phyloP scores from a whole-genome alignment of 768 basidiomycete species.

The Mycena latifolia region DNA sequence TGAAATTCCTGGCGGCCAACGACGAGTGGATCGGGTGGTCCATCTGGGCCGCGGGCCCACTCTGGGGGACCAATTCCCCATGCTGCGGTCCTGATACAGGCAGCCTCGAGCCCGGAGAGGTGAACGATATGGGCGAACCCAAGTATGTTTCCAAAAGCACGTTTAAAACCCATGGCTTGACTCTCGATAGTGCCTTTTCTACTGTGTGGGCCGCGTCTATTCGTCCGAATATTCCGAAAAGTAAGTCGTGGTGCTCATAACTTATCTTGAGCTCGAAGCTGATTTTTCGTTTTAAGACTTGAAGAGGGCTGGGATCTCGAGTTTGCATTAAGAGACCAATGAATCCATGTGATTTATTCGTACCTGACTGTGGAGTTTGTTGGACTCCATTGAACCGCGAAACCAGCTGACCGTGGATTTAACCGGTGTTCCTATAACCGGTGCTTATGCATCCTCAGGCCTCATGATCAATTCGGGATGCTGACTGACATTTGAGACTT shows the following conservation, averaged over 20 bases:
- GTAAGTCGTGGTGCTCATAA: conserved; percentile 24
- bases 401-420: too few relatives aligned
- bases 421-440: too few relatives aligned
- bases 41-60: conserved; percentile 62
- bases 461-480: too few relatives aligned
- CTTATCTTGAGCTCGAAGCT: too few relatives aligned
- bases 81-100: conserved; percentile 60
- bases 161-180: neutral
- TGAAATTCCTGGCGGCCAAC: conserved; percentile 54
- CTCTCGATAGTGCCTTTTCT: conserved; percentile 46
- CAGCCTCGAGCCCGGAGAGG: conserved; percentile 56
- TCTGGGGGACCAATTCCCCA: conserved; percentile 57
- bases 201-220: conserved; percentile 53
- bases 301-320: conserved; percentile 36
- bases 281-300: conserved; percentile 22
- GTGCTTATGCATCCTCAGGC: too few relatives aligned
- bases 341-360: too few relatives aligned
- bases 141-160: conserved; percentile 42
- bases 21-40: conserved; percentile 63
- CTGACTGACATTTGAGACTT: too few relatives aligned
- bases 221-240: conserved; percentile 52
- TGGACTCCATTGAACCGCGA: too few relatives aligned
- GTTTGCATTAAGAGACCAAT: conserved; percentile 21
- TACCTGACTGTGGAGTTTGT: too few relatives aligned
- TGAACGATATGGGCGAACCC: conserved; percentile 52